Conservation (phyloP, 23 red algal species). For the Gracilariopsis chorda region DNA sequence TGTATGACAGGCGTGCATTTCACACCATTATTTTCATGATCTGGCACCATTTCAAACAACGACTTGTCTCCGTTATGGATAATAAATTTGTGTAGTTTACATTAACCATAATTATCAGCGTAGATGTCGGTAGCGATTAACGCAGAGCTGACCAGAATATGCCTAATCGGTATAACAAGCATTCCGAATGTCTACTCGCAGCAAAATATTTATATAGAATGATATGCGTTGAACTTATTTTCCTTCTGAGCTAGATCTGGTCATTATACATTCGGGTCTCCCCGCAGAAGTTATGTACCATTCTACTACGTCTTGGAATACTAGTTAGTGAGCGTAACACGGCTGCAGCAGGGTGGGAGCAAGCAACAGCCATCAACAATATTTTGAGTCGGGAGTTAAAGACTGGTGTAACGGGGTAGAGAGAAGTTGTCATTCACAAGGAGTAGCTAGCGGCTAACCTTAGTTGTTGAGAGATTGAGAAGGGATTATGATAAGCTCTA, state of each 20-base stretch:
- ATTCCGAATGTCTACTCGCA: slow-evolving; percentile 12
- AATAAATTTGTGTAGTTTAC: slow-evolving; percentile 36
- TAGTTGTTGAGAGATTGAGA: no score
- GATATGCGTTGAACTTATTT: background rate
- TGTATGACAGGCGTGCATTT: background rate
- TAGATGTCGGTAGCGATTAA: background rate
- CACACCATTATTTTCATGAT: background rate
- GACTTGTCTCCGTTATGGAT: background rate
- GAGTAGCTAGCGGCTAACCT: no score
- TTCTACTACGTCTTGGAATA: no score
- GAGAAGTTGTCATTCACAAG: no score
- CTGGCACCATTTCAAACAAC: background rate
- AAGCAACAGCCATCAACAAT: no score
- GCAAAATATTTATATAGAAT: background rate
- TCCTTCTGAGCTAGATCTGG: background rate
- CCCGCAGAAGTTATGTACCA: no score
- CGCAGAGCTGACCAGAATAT: background rate
- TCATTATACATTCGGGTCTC: background rate
- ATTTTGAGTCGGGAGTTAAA: no score
- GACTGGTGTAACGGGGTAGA: no score
- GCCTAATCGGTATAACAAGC: background rate
- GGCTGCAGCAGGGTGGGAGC: no score
- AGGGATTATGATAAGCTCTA: no score
- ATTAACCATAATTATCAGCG: slow-evolving; percentile 2
- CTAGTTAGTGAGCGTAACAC: no score